Percentiles rank a stretch among this genome's conserved stretches.
Evolutionary conservation across 129 eudicot genomes (phyloP).

Genomic region (Scalesia atractyloides): DNA sequence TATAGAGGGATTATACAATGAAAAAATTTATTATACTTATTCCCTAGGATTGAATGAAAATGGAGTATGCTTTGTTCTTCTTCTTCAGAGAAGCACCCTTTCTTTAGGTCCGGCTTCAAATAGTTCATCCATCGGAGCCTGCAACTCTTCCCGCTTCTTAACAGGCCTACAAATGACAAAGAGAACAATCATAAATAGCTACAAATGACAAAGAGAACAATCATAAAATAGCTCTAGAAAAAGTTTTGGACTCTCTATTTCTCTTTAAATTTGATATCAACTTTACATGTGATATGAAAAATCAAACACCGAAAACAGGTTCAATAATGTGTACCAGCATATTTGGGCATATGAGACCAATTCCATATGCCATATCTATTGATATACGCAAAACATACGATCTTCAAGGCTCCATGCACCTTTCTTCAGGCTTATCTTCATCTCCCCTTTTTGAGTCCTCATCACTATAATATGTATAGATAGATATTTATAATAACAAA

Average conservation of each 20-base stretch:
- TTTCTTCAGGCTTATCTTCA: slow-evolving; percentile 20
- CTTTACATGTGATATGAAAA: not conserved
- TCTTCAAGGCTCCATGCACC: slow-evolving; percentile 40
- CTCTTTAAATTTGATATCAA: not conserved
- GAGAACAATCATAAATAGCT: too few species aligned
- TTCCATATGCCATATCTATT: slow-evolving; percentile 33
- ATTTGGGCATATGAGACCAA: slow-evolving; percentile 35
- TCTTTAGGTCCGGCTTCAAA: slow-evolving; percentile 30
- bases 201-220: not conserved
- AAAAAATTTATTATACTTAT: slow-evolving; percentile 19
- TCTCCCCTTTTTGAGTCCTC: slow-evolving; percentile 21
- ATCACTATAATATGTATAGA: not conserved
- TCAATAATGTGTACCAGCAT: slow-evolving; percentile 27
- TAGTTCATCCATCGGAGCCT: slow-evolving; percentile 46
- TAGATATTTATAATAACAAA: too few species aligned
- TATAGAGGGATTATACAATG: too few species aligned
- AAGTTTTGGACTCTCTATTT: too few species aligned
- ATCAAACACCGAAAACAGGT: not conserved
- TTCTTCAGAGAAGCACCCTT: slow-evolving; percentile 29
- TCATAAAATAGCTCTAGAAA: not conserved
- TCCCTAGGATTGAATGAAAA: slow-evolving; percentile 22
- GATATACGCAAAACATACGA: slow-evolving; percentile 23
- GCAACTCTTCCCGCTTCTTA: slow-evolving; percentile 47
- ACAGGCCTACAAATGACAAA: slow-evolving; percentile 27
- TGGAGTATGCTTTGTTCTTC: slow-evolving; percentile 32